Evolutionary conservation across 1,284 basidiomycete species (phyloP), one percentile per base, ranked within the genome.

Genomic region (Heterobasidion annosum): DNA sequence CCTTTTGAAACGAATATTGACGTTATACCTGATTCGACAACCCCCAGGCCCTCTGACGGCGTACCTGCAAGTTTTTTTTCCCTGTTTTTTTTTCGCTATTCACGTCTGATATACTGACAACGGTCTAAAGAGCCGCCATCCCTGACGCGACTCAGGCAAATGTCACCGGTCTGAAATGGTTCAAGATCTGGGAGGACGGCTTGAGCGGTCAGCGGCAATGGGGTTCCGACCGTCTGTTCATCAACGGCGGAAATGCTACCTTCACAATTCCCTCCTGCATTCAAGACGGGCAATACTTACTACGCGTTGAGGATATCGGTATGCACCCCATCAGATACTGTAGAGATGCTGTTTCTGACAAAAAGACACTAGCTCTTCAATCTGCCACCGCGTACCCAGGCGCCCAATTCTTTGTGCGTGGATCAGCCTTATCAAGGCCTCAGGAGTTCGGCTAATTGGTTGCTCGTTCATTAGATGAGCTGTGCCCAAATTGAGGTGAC

Each of bases 131-230:
- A n/a, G 37, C 37, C 3, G 37, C 7, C 37, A 6, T 40, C n/a
- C 37, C 37, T n/a, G 37, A 40, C 37, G 37, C 37, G 10, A 75
- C 8, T 64, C 48, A 50, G 34, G n/a, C 48, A 69, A 48, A 50
- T 18, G 77, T 79, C 1, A 79, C 78, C 12, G 78, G 78, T 19
- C 65, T 82, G n/a, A 67, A 77, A 44, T 78, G 77, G 77, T 80
- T 80, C 68, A 80, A 71, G 65, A 71, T 73, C 51, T 70, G 63
- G 58, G 65, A 79, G 55, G 77, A 77, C 52, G 76, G 76, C 8
- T 64, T 71, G 49, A 63, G 15, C 48, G 48, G 33, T 35, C 35
- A 32, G 2, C 15, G 19, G 16, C 56, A 47, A 15, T 74, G 72
- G 72, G 73, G 64, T 3, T 70, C 70, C 12, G 73, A 75, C 63